Base-by-base conservation (phyloP, 495 filamentous ascomycete genomes). In the Rhypophila decipiens region DNA sequence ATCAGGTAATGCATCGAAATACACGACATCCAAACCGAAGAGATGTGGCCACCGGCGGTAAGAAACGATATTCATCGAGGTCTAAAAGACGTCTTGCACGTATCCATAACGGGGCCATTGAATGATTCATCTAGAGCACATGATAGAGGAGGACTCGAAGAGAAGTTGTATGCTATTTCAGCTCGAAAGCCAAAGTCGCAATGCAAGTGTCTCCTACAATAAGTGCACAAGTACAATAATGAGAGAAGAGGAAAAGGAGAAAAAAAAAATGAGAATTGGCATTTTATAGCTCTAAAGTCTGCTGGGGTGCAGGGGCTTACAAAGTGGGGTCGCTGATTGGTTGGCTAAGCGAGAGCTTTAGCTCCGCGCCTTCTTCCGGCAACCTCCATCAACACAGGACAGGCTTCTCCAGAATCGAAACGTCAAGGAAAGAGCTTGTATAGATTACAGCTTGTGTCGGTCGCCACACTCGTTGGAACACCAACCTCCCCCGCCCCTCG, bases 191-290 rank as follows among this genome's bases (percentile, higher is more conserved):
- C 24, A 22, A 17, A 35, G 34, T 43, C 60, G 60, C 65, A 64
- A 29, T 11, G 24, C 61, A 53, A 53, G 52, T 52, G 61, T 73
- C 73, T 79, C 86, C 89, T 85, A 96, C 89, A 91, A 95, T 90
- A 94, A 74, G 78, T 80, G 84, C 74, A 78, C 85, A 64, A n/a
- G 66, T 76, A 76, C 72, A 76, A 76, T 75, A 60, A 74, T 51
- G 68, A 61, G 64, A 67, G 56, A 63, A 63, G 66, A 64, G 50
- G 53, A 52, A 60, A 61, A 52, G 61, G 50, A 23, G 51, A 46
- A 7, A 35, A 41, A 31, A 35, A 37, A 50, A n/a, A n/a, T n/a
- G n/a, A n/a, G n/a, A n/a, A n/a, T n/a, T n/a, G n/a, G n/a, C n/a
- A 19, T 52, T 62, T 56, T 55, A 57, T 57, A 51, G 36, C 44